Percentiles rank a stretch among this genome's conserved stretches.
phyloP scores from a whole-genome alignment of 805 yeast species.

The Metschnikowia gruessii region DNA sequence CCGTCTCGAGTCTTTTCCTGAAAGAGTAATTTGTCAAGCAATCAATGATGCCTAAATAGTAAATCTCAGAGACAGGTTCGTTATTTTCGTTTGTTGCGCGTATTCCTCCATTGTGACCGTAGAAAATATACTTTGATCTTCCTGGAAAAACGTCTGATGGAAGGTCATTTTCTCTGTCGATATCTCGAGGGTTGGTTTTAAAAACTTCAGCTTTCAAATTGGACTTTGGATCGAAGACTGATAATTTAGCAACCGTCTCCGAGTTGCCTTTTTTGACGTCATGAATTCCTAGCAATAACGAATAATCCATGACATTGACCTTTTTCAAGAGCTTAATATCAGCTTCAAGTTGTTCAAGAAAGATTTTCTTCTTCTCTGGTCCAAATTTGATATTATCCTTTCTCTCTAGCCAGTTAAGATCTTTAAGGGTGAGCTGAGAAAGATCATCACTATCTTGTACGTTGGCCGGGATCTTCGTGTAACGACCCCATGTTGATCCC shows the following conservation, averaged over 20 bases:
- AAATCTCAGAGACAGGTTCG: slow-evolving; percentile 62
- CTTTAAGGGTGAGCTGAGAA: slow-evolving; percentile 63
- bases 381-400: slow-evolving; percentile 70
- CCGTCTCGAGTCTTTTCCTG: slow-evolving; percentile 77
- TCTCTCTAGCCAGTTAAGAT: slow-evolving; percentile 79
- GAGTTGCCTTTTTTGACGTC: slow-evolving; percentile 62
- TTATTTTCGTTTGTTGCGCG: slow-evolving; percentile 64
- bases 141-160: slow-evolving; percentile 45
- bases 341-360: slow-evolving; percentile 65
- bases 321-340: slow-evolving; percentile 73
- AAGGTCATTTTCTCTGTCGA: slow-evolving; percentile 40
- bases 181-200: slow-evolving; percentile 45
- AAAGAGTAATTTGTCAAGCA: slow-evolving; percentile 80
- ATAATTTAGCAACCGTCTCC: slow-evolving; percentile 34
- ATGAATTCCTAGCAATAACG: slow-evolving; percentile 83
- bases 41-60: slow-evolving; percentile 92
- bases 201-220: slow-evolving; percentile 37
- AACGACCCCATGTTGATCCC: slow-evolving; percentile 86
- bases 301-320: slow-evolving; percentile 93
- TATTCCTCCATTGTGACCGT: slow-evolving; percentile 82
- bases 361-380: slow-evolving; percentile 56
- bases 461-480: slow-evolving; percentile 40
- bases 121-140: slow-evolving; percentile 56
- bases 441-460: slow-evolving; percentile 22
- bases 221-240: slow-evolving; percentile 45